Evolutionary conservation across 768 basidiomycete species (phyloP).

Genomic region (Boletus rubroflammeus): DNA sequence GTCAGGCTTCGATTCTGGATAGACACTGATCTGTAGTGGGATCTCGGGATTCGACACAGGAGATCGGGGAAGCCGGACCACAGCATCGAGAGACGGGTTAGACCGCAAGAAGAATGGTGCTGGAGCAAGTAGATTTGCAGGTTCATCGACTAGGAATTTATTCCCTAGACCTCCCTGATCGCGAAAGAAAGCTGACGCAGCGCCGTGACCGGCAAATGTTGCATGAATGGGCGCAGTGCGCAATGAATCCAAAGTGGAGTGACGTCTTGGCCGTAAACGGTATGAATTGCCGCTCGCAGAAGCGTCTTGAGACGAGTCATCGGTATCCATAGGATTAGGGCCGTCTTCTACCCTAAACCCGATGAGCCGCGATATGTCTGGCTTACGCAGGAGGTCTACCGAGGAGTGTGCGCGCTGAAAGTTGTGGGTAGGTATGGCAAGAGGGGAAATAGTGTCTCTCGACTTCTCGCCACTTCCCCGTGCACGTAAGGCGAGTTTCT

Average conservation of each 20-base stretch:
- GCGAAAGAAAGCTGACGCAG: slow-evolving; percentile 11
- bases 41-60: slow-evolving; percentile 1
- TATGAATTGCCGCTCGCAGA: slow-evolving; percentile 23
- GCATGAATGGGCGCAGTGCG: slow-evolving; percentile 6
- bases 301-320: slow-evolving; percentile 31
- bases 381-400: slow-evolving; percentile 31
- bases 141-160: not conserved
- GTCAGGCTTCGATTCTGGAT: slow-evolving; percentile 1
- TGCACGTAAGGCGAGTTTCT: slow-evolving; percentile 33
- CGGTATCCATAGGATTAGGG: slow-evolving; percentile 28
- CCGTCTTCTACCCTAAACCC: slow-evolving; percentile 22
- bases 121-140: slow-evolving; percentile 14
- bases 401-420: slow-evolving; percentile 33
- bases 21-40: slow-evolving; percentile 2
- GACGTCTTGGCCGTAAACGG: slow-evolving; percentile 17
- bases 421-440: slow-evolving; percentile 20
- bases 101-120: slow-evolving; percentile 13
- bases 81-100: slow-evolving; percentile 6
- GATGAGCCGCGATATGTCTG: slow-evolving; percentile 22
- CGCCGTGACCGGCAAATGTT: slow-evolving; percentile 10
- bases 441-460: slow-evolving; percentile 26
- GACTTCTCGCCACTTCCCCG: slow-evolving; percentile 30
- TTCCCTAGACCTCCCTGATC: slow-evolving; percentile 3
- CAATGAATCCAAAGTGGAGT: slow-evolving; percentile 23
- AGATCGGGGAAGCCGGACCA: slow-evolving; percentile 5